These are phyloP conservation scores for Pichia ethanolica DNA, from an alignment of 805 yeast genomes.

Conservation along the genomic window DNA sequence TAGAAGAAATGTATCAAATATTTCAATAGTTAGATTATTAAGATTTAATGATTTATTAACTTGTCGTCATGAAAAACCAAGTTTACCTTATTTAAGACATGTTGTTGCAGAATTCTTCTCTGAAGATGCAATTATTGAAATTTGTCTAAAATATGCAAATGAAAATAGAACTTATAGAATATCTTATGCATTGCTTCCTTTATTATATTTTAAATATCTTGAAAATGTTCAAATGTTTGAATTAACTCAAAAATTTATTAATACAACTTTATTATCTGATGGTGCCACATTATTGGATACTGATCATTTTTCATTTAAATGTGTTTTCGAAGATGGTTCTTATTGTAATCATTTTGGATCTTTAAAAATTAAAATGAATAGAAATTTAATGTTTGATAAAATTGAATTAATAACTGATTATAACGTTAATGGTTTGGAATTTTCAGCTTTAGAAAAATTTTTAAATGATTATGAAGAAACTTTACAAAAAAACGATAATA, in stretches of 20 bases:
- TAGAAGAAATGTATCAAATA: slow-evolving; percentile 33
- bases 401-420: slow-evolving; percentile 48
- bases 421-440: slow-evolving; percentile 39
- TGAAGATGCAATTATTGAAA: slow-evolving; percentile 41
- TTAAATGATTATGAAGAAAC: slow-evolving; percentile 24
- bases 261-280: slow-evolving; percentile 46
- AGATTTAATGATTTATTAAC: slow-evolving; percentile 41
- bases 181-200: slow-evolving; percentile 55
- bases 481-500: slow-evolving; percentile 3
- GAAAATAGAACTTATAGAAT: slow-evolving; percentile 57
- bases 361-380: slow-evolving; percentile 53
- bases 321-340: slow-evolving; percentile 64
- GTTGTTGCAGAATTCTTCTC: slow-evolving; percentile 45
- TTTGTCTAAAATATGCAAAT: slow-evolving; percentile 37
- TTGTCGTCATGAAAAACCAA: slow-evolving; percentile 31
- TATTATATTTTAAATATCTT: slow-evolving; percentile 47
- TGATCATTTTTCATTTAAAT: slow-evolving; percentile 39
- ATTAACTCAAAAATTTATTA: slow-evolving; percentile 38
- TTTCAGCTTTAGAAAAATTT: slow-evolving; percentile 38
- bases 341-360: slow-evolving; percentile 55
- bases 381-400: slow-evolving; percentile 63
- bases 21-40: slow-evolving; percentile 43
- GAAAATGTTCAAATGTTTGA: slow-evolving; percentile 48
- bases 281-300: slow-evolving; percentile 50
- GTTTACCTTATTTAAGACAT: slow-evolving; percentile 43